Conservation (phyloP, 208 protist species). For the Crithidia fasciculata region DNA sequence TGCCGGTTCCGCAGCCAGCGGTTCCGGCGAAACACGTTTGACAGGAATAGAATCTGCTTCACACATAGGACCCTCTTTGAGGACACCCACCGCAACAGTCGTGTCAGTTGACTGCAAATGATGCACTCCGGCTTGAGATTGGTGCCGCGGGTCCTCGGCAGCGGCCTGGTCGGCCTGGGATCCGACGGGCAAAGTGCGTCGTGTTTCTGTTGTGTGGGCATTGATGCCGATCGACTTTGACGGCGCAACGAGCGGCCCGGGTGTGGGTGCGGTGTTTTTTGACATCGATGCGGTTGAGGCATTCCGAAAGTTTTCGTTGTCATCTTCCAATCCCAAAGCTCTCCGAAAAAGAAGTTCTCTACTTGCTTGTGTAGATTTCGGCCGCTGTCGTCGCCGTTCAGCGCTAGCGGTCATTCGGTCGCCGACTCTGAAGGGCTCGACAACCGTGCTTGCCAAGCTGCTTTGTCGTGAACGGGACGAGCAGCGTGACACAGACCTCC, state of each 20-base stretch:
- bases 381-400: not conserved
- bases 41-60: too few relatives aligned
- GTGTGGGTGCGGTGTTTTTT: not conserved
- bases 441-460: constrained; percentile 9
- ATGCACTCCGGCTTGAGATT: too few relatives aligned
- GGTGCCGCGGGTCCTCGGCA: too few relatives aligned
- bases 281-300: not conserved
- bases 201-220: too few relatives aligned
- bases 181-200: too few relatives aligned
- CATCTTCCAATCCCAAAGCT: constrained; percentile 12
- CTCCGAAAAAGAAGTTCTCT: constrained; percentile 23
- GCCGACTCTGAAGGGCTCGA: constrained; percentile 16
- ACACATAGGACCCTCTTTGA: too few relatives aligned
- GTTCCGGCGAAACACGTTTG: not conserved
- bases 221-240: not conserved
- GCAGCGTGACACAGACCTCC: not conserved
- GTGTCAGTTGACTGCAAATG: too few relatives aligned
- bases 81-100: too few relatives aligned
- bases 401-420: constrained; percentile 19
- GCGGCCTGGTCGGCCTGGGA: too few relatives aligned
- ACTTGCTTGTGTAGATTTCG: constrained; percentile 14
- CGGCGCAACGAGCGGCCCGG: constrained; percentile 1
- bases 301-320: not conserved
- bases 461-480: constrained; percentile 13
- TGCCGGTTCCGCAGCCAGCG: not conserved